Conservation (phyloP, 2,329 filamentous ascomycete genomes). For the Myriosclerotinia curreyana region DNA sequence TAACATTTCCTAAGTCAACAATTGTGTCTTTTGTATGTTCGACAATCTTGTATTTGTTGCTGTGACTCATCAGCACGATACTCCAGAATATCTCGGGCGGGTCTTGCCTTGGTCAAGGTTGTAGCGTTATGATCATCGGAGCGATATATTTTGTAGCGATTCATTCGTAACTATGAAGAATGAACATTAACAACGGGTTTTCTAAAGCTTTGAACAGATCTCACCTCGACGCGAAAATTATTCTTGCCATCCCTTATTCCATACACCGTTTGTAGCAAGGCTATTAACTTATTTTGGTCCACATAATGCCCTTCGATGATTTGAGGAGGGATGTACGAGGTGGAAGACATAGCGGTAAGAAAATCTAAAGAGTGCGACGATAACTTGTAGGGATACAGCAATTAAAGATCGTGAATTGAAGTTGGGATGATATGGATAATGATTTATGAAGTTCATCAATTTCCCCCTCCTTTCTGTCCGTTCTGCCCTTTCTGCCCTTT, state of each 20-base stretch:
- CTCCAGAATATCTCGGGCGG: not conserved
- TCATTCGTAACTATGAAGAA: not conserved
- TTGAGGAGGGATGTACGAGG: not conserved
- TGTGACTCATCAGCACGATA: not conserved
- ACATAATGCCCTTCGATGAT: not conserved
- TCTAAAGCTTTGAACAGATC: not conserved
- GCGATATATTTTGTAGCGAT: constrained; percentile 1
- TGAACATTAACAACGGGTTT: not conserved
- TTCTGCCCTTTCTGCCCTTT: too few species aligned
- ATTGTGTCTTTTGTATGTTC: constrained; percentile 12
- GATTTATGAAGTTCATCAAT: too few species aligned
- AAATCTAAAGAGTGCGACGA: not conserved
- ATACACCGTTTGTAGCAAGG: not conserved
- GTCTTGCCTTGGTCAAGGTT: constrained; percentile 25
- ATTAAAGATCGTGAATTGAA: too few species aligned
- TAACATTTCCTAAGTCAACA: not conserved
- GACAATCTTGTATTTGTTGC: constrained; percentile 30
- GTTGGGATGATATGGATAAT: too few species aligned
- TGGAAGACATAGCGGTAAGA: not conserved
- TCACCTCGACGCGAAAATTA: not conserved
- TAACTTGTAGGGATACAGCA: too few species aligned
- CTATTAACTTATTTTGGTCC: not conserved
- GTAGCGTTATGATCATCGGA: constrained; percentile 6
- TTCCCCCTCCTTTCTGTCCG: too few species aligned
- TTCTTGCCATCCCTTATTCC: not conserved